Conservation (phyloP, 2,329 filamentous ascomycete genomes). For the Xylariaceae sp. region DNA sequence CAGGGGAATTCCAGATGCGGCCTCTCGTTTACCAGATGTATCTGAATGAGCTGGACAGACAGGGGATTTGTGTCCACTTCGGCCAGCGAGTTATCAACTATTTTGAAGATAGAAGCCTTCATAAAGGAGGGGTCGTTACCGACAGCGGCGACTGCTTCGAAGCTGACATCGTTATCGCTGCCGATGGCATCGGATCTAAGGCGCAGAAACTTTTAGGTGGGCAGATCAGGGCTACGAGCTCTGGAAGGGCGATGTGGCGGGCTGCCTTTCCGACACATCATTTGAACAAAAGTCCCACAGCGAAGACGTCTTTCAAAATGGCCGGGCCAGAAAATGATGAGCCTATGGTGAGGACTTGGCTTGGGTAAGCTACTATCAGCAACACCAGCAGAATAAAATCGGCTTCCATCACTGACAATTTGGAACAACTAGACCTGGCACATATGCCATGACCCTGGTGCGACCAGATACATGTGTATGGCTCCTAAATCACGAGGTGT, state of each 20-base stretch:
- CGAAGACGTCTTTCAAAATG: conserved; percentile 41
- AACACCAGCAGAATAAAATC: conserved; percentile 27
- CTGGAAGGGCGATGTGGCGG: conserved; percentile 43
- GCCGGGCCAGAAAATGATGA: conserved; percentile 39
- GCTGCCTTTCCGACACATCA: conserved; percentile 41
- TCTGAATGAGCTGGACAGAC: conserved; percentile 44
- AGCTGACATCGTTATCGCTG: conserved; percentile 47
- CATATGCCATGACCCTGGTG: conserved; percentile 35
- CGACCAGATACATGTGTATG: conserved; percentile 36
- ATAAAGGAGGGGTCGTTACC: conserved; percentile 46
- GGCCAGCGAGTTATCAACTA: conserved; percentile 48
- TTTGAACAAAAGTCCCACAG: conserved; percentile 39
- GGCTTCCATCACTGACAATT: conserved; percentile 21
- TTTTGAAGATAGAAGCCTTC: conserved; percentile 41
- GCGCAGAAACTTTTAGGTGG: conserved; percentile 43
- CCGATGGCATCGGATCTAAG: conserved; percentile 47
- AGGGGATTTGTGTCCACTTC: conserved; percentile 47
- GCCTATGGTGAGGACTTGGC: conserved; percentile 44
- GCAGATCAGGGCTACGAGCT: conserved; percentile 40
- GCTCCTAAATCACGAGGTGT: conserved; percentile 39
- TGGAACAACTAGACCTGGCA: conserved; percentile 37
- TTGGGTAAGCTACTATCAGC: conserved; percentile 38
- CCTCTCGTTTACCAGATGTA: conserved; percentile 56
- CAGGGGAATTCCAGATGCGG: conserved; percentile 55
- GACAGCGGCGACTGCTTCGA: conserved; percentile 47